Base-by-base conservation (phyloP, 768 basidiomycete species). In the Roridomyces roridus region DNA sequence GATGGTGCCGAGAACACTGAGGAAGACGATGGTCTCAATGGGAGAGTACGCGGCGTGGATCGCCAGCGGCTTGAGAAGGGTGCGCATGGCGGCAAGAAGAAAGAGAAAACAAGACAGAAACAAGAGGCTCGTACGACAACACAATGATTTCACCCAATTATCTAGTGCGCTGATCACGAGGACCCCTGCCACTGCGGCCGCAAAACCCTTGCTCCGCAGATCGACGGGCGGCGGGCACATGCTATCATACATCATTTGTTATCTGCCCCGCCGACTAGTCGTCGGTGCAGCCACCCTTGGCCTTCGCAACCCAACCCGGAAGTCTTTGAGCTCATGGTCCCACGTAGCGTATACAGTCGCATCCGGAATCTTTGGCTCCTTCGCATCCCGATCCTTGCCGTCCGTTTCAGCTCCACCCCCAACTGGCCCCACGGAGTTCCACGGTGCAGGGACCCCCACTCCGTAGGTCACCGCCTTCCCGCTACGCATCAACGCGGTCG, bases 21-120 rank as follows among this genome's bases (percentile, higher is more conserved):
- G 90, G 70, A 87, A 85, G 53, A 97, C 94, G 61, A 97, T 94
- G 8, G 91, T 90, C 68, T 98, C 96, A 60, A 93, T 91, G 45
- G 91, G 91, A 5, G 80, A 86, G 70, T 85, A 85, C 15, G 88
- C 88, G 1, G 89, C 86, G 60, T 88, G 87, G 14, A 81, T 81
- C 5, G 89, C 89, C 62, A 92, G 77, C 2, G 89, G 87, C 39
- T 87, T 77, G 35, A 89, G 76, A 25, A 89, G 63, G 11, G 85
- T 81, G 54, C 87, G 80, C 83, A 91, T 62, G 11, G 49, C 25
- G n/a, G 48, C 31, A 8, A 34, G 31, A n/a, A 23, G 4, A 40
- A 40, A 40, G 17, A n/a, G n/a, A 40, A 40, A 6, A 40, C n/a
- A n/a, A n/a, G n/a, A n/a, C n/a, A n/a, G n/a, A n/a, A n/a, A n/a